phyloP scores from a whole-genome alignment of 768 basidiomycete species.

The Naematelia encephala region DNA sequence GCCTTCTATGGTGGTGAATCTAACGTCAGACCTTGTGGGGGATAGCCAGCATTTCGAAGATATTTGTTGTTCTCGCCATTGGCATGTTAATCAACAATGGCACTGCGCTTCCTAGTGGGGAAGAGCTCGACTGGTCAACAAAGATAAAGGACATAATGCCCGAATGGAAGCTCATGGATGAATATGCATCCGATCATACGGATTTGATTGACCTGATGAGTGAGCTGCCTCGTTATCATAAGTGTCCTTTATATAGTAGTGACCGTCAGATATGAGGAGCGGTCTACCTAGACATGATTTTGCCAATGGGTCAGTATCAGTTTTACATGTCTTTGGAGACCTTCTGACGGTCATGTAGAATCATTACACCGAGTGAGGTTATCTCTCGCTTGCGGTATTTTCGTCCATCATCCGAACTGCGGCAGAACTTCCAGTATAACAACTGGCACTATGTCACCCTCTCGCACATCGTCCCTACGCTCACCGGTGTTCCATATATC shows the following conservation, averaged over 20 bases:
- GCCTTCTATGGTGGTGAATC: too few species aligned
- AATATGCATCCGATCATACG: conserved; percentile 27
- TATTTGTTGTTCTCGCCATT: conserved; percentile 34
- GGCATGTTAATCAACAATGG: conserved; percentile 37
- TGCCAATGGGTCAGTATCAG: not conserved
- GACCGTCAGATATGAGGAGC: conserved; percentile 1
- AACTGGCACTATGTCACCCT: conserved; percentile 34
- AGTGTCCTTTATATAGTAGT: not conserved
- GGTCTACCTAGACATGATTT: conserved; percentile 2
- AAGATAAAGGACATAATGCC: conserved; percentile 42
- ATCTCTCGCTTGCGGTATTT: conserved; percentile 24
- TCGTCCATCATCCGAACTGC: conserved; percentile 35
- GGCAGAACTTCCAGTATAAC: conserved; percentile 40
- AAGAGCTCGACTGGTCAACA: conserved; percentile 24
- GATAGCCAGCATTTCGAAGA: conserved; percentile 47
- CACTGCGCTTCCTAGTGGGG: conserved; percentile 21
- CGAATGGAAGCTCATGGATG: conserved; percentile 36
- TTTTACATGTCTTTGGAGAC: too few species aligned
- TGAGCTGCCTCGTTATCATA: conserved; percentile 15
- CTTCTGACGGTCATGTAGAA: too few species aligned
- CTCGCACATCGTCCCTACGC: conserved; percentile 21
- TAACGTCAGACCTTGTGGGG: conserved; percentile 38
- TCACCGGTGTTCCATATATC: conserved; percentile 20
- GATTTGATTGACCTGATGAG: conserved; percentile 37
- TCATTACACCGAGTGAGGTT: too few species aligned